phyloP scores from a whole-genome alignment of 2,329 filamentous ascomycete genomes.

The Monosporascus cannonballus region DNA sequence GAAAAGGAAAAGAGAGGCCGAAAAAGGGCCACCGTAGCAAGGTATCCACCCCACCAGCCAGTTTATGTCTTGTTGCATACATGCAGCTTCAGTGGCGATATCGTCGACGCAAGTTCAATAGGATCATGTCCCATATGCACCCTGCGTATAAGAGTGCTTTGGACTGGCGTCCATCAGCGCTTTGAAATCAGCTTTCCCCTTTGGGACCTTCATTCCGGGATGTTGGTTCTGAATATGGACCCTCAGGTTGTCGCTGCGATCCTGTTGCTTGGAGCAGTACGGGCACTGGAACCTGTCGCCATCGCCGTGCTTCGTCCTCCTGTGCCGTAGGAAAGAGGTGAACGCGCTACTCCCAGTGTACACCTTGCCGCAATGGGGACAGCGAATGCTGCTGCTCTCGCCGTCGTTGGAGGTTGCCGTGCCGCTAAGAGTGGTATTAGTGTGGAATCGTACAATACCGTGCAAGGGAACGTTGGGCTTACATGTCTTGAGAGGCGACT shows the following conservation, averaged over 20 bases:
- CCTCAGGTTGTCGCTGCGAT: slow-evolving; percentile 1
- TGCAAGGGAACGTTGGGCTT: background rate
- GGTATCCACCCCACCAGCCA: too few species aligned
- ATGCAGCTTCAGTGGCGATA: too few species aligned
- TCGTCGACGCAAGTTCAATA: too few species aligned
- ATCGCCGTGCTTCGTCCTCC: background rate
- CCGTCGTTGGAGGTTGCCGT: background rate
- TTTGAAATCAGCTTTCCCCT: background rate
- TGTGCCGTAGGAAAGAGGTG: slow-evolving; percentile 1
- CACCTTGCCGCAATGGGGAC: background rate
- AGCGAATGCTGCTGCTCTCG: background rate
- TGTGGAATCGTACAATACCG: too few species aligned
- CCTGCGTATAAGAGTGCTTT: too few species aligned
- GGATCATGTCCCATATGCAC: too few species aligned
- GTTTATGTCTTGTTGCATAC: too few species aligned
- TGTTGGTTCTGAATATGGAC: slow-evolving; percentile 2
- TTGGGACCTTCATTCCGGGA: background rate
- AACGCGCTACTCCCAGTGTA: background rate
- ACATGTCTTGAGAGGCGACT: background rate
- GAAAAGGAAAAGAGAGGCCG: too few species aligned
- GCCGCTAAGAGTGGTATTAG: background rate
- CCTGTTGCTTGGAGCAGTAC: background rate
- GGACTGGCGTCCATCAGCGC: background rate
- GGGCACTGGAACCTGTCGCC: background rate
- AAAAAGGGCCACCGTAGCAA: too few species aligned